Evolutionary conservation across 208 protist genomes (phyloP).

Genomic region (Tritrichomonas musculus): DNA sequence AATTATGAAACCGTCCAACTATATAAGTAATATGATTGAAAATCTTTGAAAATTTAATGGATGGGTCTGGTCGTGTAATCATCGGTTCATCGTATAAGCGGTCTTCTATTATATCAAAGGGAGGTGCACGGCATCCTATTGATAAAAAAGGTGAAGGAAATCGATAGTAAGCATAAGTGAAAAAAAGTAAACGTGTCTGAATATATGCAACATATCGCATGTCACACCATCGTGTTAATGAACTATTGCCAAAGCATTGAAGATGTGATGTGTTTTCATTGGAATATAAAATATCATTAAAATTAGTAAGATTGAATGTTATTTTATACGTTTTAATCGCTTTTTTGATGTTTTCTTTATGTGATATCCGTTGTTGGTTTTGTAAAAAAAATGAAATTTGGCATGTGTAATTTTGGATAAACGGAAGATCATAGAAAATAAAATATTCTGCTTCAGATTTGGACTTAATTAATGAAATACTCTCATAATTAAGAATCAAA

Average conservation of each 20-base stretch:
- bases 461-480: too few relatives aligned
- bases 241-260: background rate
- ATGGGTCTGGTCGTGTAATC: background rate
- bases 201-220: background rate
- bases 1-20: background rate
- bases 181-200: background rate
- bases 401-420: background rate
- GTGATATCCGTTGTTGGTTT: background rate
- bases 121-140: background rate
- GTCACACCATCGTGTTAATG: background rate
- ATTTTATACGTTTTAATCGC: background rate
- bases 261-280: background rate
- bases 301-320: too few relatives aligned
- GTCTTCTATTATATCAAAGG: background rate
- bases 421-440: background rate
- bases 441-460: too few relatives aligned
- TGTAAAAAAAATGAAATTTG: background rate
- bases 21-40: slow-evolving; percentile 6
- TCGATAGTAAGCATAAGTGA: background rate
- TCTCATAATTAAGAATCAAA: too few relatives aligned
- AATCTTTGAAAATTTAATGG: too few relatives aligned
- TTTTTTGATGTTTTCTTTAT: background rate
- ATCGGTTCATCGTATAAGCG: background rate
- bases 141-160: background rate
- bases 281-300: background rate